Conservation (phyloP, 345 rosid species). For the Luvunga scandens region DNA sequence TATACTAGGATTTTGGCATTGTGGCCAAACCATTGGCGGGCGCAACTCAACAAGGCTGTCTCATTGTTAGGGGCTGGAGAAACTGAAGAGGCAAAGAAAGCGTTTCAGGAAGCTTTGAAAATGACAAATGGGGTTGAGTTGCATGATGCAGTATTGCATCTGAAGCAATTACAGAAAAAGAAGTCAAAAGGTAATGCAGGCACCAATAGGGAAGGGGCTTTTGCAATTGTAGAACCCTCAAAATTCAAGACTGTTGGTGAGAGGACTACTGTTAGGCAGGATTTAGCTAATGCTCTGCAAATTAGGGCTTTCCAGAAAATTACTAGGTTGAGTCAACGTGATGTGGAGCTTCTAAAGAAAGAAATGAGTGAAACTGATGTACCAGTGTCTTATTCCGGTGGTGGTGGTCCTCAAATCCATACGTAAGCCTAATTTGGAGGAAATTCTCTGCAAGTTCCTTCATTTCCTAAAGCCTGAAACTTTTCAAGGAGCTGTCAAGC, state of each 20-base stretch:
- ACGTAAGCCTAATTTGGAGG: slow-evolving; percentile 83
- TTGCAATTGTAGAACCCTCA: slow-evolving; percentile 63
- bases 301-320: slow-evolving; percentile 82
- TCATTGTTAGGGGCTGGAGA: slow-evolving; percentile 92
- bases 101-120: slow-evolving; percentile 90
- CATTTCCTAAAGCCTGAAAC: slow-evolving; percentile 78
- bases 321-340: slow-evolving; percentile 75
- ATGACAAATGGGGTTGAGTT: slow-evolving; percentile 91
- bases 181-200: slow-evolving; percentile 61
- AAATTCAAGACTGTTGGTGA: slow-evolving; percentile 70
- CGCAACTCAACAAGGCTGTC: slow-evolving; percentile 93
- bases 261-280: slow-evolving; percentile 69
- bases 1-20: slow-evolving; percentile 79
- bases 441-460: slow-evolving; percentile 70
- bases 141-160: slow-evolving; percentile 82
- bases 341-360: slow-evolving; percentile 74
- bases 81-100: slow-evolving; percentile 87
- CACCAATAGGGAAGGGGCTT: slow-evolving; percentile 65
- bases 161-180: slow-evolving; percentile 90
- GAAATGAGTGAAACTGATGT: slow-evolving; percentile 81
- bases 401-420: slow-evolving; percentile 82
- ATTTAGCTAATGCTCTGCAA: slow-evolving; percentile 64
- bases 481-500: slow-evolving; percentile 90
- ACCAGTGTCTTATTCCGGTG: slow-evolving; percentile 81
- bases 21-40: slow-evolving; percentile 98